Conservation (phyloP, 495 filamentous ascomycete genomes). For the Achaetomiella virescens region DNA sequence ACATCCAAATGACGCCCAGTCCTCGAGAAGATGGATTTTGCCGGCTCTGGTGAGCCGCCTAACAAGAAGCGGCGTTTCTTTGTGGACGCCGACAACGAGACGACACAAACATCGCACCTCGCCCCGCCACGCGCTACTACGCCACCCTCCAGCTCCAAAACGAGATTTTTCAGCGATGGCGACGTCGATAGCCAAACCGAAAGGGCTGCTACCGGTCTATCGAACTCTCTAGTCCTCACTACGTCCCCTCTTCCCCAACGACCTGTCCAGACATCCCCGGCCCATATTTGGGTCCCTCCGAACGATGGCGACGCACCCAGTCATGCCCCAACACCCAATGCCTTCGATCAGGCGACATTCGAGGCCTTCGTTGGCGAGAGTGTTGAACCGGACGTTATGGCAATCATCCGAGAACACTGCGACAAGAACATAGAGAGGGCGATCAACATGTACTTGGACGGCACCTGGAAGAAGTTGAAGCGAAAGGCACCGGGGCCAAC, state of each 20-base stretch:
- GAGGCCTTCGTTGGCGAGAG: constrained; percentile 63
- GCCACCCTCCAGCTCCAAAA: not conserved
- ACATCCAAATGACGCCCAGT: constrained; percentile 6
- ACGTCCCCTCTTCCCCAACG: constrained; percentile 20
- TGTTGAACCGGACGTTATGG: constrained; percentile 47
- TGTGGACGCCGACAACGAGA: constrained; percentile 47
- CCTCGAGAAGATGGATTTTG: constrained; percentile 45
- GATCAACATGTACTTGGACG: constrained; percentile 86
- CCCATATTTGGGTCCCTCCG: not conserved
- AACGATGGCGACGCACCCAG: not conserved
- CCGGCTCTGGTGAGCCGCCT: constrained; percentile 55
- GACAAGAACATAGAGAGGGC: constrained; percentile 59
- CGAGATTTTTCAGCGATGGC: constrained; percentile 2
- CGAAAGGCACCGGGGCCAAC: constrained; percentile 18
- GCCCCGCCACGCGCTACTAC: not conserved
- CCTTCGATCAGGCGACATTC: constrained; percentile 65
- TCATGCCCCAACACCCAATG: constrained; percentile 3
- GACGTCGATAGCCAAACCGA: not conserved
- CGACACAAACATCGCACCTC: not conserved
- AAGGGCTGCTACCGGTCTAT: not conserved
- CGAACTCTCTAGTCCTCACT: not conserved
- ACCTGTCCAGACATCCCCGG: constrained; percentile 11
- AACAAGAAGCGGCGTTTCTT: constrained; percentile 81
- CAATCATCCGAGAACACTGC: constrained; percentile 51
- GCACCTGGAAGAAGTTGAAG: constrained; percentile 68